Evolutionary conservation across 371 early-diverging fungal species (phyloP).

Genomic region (Syncephalastrum sp.): DNA sequence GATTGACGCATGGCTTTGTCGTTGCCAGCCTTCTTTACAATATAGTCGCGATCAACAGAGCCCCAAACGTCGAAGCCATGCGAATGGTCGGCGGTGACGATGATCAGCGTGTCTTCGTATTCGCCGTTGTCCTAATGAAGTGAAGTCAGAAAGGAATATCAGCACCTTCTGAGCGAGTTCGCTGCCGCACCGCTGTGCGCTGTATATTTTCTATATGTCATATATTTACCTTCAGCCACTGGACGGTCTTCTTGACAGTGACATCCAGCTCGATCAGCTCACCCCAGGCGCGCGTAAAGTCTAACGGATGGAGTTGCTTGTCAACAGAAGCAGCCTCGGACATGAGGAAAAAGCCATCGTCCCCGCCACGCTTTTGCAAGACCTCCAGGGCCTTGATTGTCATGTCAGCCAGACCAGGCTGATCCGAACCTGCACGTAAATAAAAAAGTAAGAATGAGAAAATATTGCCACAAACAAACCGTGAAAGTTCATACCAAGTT

Average conservation of each 20-base stretch:
- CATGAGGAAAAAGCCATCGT: conserved; percentile 75
- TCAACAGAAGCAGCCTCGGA: conserved; percentile 77
- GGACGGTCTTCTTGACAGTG: conserved; percentile 60
- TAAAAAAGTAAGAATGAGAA: not conserved
- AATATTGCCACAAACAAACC: too few species aligned
- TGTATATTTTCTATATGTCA: not conserved
- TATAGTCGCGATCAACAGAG: conserved; percentile 54
- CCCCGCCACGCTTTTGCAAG: conserved; percentile 62
- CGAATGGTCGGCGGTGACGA: conserved; percentile 73
- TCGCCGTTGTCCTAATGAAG: conserved; percentile 34
- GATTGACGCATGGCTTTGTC: conserved; percentile 54
- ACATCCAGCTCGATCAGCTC: conserved; percentile 74
- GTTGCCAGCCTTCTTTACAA: conserved; percentile 14
- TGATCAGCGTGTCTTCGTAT: conserved; percentile 66
- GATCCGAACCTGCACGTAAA: conserved; percentile 32
- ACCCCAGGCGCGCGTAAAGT: conserved; percentile 70
- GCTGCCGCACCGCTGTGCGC: not conserved
- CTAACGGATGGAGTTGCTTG: conserved; percentile 71
- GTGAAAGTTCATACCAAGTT: conserved; percentile 28
- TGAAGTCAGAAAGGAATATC: not conserved
- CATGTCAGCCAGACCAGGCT: conserved; percentile 73
- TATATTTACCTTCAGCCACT: conserved; percentile 50
- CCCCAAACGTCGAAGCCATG: conserved; percentile 77
- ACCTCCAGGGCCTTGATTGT: conserved; percentile 64
- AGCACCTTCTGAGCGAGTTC: too few species aligned